Base-by-base conservation (phyloP, 176 grass and related monocot species). In the Lolium perenne region DNA sequence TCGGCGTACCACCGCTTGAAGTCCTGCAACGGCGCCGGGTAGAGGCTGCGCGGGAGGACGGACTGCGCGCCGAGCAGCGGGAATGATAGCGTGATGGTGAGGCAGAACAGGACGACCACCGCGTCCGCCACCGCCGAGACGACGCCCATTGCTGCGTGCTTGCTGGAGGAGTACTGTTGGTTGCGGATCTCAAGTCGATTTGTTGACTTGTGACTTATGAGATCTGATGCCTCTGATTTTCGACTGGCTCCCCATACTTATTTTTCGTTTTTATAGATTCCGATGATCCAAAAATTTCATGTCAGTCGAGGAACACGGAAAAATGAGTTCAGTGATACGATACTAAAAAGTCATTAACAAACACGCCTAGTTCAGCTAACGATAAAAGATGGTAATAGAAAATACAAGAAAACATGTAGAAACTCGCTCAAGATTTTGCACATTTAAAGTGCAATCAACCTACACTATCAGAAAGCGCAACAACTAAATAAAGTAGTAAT, bases 1-100 rank as follows among this genome's bases (percentile, higher is more conserved):
- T 9, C 38, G 38, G 8, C 8, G 66, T 41, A 70, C 38, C 66
- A 70, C 16, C 17, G 66, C 35, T 41, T 17, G 66, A 70, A 20
- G 66, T 70, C 66, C 38, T 41, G 35, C 32, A 70, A 38, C 35
- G 66, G 38, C 66, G 38, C 66, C 17, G 66, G 66, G 66, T 70
- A 20, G 66, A 70, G 38, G 66, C 8, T 0, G 66, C 17, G 3
- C 66, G 66, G 66, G 38, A 70, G 66, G 17, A 70, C 38, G 1
- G 18, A 0, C 66, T 70, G 66, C 17, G 29, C 38, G 66, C 40
- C 66, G 66, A 70, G 43, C 66, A 70, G 38, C 17, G 66, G 66
- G 66, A 38, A 38, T 38, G 66, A 17, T 4, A 70, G 17, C 66
- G 66, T 10, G 8, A 70, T 70, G 66, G 18, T 70, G 17, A 70